A percentile compares a stretch with the other conserved stretches of the same genome.
phyloP scores from a whole-genome alignment of 257 asterid genomes.

The Solanum clarkiae region DNA sequence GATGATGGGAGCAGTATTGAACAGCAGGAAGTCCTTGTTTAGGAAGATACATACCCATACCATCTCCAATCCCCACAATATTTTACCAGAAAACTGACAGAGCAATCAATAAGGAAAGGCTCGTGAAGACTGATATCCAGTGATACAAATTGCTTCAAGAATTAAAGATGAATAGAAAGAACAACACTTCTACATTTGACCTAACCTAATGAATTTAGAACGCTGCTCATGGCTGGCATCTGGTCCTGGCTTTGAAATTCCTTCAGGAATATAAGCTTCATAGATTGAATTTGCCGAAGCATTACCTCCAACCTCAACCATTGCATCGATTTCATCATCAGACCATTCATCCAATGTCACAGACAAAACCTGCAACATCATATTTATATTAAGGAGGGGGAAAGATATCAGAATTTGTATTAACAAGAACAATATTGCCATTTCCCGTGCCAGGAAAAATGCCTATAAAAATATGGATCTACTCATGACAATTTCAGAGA shows the following conservation, averaged over 20 bases:
- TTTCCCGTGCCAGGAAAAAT: neutral
- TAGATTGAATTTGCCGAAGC: slow-evolving; percentile 91
- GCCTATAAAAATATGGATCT: neutral
- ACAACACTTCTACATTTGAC: neutral
- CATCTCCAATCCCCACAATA: neutral
- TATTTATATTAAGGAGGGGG: neutral
- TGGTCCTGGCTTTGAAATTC: slow-evolving; percentile 72
- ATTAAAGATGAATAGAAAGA: neutral
- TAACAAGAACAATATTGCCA: neutral
- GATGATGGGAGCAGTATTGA: neutral
- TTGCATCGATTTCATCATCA: slow-evolving; percentile 72
- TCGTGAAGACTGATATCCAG: neutral
- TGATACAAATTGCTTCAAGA: neutral
- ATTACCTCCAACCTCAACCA: slow-evolving; percentile 97
- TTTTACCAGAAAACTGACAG: neutral
- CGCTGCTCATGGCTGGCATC: slow-evolving; percentile 72
- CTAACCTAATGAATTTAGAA: slow-evolving; percentile 67
- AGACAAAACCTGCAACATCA: slow-evolving; percentile 64
- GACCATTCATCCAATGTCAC: slow-evolving; percentile 99
- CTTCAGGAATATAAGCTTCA: slow-evolving; percentile 92
- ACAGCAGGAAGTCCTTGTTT: neutral
- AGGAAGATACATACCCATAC: neutral
- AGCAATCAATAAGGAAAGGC: neutral
- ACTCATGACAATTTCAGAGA: neutral
- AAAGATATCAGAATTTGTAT: neutral